Conservation (phyloP, 768 basidiomycete genomes). For the Pleurotus salmoneostramineus region DNA sequence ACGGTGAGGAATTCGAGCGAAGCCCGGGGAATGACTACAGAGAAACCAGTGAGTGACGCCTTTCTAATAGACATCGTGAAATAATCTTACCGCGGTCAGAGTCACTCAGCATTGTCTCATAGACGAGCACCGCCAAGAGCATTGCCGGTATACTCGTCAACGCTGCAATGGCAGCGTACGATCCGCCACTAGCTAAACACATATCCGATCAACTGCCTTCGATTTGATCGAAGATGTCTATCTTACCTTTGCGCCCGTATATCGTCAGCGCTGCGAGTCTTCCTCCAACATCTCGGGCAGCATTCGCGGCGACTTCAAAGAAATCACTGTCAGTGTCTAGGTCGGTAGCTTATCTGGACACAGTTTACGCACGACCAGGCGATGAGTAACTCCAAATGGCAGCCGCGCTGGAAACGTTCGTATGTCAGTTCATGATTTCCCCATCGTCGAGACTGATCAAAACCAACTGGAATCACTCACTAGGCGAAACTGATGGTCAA, state of each 20-base stretch:
- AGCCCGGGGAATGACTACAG: slow-evolving; percentile 8
- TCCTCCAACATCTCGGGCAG: slow-evolving; percentile 66
- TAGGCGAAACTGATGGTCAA: slow-evolving; percentile 56
- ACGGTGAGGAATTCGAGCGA: slow-evolving; percentile 8
- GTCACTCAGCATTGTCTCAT: slow-evolving; percentile 56
- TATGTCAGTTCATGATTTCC: neutral
- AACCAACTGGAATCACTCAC: slow-evolving; percentile 28
- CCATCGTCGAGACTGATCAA: neutral
- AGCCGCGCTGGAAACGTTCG: slow-evolving; percentile 33
- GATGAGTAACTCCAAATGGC: slow-evolving; percentile 60
- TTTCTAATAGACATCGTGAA: too few relatives aligned
- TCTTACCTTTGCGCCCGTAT: slow-evolving; percentile 45
- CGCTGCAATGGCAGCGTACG: slow-evolving; percentile 59
- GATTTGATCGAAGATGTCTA: neutral
- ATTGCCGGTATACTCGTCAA: slow-evolving; percentile 67
- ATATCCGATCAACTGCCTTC: neutral
- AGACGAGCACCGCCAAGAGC: slow-evolving; percentile 46
- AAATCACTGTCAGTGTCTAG: neutral
- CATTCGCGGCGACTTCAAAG: slow-evolving; percentile 52
- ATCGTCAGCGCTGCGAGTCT: slow-evolving; percentile 59
- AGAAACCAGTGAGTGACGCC: neutral
- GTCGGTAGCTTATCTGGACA: neutral
- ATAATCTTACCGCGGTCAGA: slow-evolving; percentile 47
- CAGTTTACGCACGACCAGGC: slow-evolving; percentile 35
- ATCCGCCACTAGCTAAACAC: slow-evolving; percentile 41